A percentile compares a stretch with the other conserved stretches of the same genome.
Conservation (phyloP, 1,139 yeast genomes). For the Candida glucosophila region DNA sequence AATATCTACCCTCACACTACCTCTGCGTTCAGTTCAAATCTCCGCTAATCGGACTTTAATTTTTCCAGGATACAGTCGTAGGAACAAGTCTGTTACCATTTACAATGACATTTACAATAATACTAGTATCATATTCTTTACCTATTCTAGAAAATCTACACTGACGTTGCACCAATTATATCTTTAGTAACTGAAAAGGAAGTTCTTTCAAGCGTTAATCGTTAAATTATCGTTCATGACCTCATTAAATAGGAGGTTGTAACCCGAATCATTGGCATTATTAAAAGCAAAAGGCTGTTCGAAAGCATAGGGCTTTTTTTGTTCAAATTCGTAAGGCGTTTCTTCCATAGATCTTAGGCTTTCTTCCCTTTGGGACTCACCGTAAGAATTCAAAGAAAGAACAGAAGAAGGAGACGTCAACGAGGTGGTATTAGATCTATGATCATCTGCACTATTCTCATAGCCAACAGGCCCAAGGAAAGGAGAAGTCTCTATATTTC, state of each 20-base stretch:
- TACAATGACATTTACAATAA: no score
- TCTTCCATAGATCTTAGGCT: background rate
- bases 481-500: background rate
- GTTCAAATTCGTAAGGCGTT: constrained; percentile 3
- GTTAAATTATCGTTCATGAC: constrained; percentile 18
- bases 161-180: background rate
- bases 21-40: no score
- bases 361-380: constrained; percentile 2
- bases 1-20: no score
- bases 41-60: no score
- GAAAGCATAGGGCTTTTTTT: constrained; percentile 3
- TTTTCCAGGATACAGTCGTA: no score
- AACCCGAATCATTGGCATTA: constrained; percentile 6
- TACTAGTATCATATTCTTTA: constrained; percentile 3
- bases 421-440: constrained; percentile 7
- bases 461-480: background rate
- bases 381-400: constrained; percentile 23
- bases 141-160: background rate
- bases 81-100: no score
- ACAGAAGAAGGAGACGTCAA: constrained; percentile 30
- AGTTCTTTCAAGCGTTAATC: constrained; percentile 8
- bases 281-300: constrained; percentile 2
- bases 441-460: background rate
- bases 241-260: constrained; percentile 22
- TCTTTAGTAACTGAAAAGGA: no score